phyloP scores from a whole-genome alignment of 2,329 filamentous ascomycete species.

The Beauveria sp. region DNA sequence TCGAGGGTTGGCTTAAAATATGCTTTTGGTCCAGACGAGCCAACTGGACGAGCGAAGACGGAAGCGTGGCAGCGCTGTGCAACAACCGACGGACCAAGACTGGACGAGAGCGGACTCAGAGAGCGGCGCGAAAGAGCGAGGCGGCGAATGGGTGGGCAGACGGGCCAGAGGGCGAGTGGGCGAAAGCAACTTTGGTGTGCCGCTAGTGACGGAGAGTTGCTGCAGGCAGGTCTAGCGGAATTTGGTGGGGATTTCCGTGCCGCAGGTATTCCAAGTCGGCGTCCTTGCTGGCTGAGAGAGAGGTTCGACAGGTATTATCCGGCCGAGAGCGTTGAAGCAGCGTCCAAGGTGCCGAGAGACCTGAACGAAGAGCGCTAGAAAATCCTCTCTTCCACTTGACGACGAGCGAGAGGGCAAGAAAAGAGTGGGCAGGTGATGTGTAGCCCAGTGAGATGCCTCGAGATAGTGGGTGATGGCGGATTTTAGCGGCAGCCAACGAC shows the following conservation, averaged over 20 bases:
- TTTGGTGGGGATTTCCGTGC: conserved; percentile 3
- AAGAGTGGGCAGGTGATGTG: background rate
- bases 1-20: background rate
- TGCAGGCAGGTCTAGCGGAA: conserved; percentile 3
- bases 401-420: background rate
- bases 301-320: background rate
- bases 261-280: background rate
- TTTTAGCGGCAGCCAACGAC: conserved; percentile 10
- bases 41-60: background rate
- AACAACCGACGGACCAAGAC: background rate
- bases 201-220: background rate
- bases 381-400: background rate
- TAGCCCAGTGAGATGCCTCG: conserved; percentile 8
- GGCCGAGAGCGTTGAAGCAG: background rate
- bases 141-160: conserved; percentile 1
- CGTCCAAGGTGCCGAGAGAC: background rate
- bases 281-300: background rate
- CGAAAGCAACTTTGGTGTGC: background rate
- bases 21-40: background rate
- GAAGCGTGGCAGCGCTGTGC: background rate
- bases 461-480: conserved; percentile 9
- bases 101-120: conserved; percentile 1
- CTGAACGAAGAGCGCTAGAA: background rate
- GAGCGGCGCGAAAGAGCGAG: conserved; percentile 10
- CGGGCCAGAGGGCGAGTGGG: background rate